phyloP scores from a whole-genome alignment of 768 basidiomycete species.

The Sarcodon sp. region DNA sequence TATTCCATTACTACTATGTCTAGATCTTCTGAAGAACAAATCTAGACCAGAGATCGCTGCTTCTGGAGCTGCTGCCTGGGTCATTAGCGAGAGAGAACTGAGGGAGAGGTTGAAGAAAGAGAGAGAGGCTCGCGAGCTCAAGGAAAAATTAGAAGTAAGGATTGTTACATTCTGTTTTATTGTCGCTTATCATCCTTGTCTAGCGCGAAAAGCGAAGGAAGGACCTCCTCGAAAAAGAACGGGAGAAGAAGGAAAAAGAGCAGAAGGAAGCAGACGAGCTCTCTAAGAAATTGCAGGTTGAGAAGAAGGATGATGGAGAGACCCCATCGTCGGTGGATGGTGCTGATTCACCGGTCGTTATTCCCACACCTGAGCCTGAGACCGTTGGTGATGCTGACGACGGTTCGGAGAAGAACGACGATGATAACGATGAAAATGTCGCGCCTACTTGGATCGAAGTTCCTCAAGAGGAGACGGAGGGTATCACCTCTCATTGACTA shows the following conservation, averaged over 20 bases:
- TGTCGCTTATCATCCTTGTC: constrained; percentile 4
- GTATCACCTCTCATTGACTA: not conserved
- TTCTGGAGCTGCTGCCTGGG: constrained; percentile 56
- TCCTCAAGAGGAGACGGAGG: not conserved
- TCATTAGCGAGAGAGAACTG: constrained; percentile 62
- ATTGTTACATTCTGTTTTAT: constrained; percentile 6
- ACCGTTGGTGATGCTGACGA: not conserved
- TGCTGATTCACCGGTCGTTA: constrained; percentile 5
- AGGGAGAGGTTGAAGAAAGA: constrained; percentile 61
- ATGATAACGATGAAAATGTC: constrained; percentile 11
- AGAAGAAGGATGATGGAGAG: constrained; percentile 9
- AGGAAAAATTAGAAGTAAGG: constrained; percentile 56
- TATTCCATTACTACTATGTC: not conserved
- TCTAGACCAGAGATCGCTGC: constrained; percentile 70
- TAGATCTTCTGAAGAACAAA: constrained; percentile 78
- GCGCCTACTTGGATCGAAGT: not conserved
- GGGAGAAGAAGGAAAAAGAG: constrained; percentile 49
- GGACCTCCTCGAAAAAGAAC: constrained; percentile 32
- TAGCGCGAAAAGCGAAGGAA: constrained; percentile 32
- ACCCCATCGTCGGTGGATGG: not conserved
- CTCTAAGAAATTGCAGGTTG: constrained; percentile 22
- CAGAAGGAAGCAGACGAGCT: constrained; percentile 53
- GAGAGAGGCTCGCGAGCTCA: constrained; percentile 55
- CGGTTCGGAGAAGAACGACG: not conserved
- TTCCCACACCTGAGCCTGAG: constrained; percentile 6